Base-by-base conservation (phyloP, 305 asterid genomes). In the Andrographis paniculata region DNA sequence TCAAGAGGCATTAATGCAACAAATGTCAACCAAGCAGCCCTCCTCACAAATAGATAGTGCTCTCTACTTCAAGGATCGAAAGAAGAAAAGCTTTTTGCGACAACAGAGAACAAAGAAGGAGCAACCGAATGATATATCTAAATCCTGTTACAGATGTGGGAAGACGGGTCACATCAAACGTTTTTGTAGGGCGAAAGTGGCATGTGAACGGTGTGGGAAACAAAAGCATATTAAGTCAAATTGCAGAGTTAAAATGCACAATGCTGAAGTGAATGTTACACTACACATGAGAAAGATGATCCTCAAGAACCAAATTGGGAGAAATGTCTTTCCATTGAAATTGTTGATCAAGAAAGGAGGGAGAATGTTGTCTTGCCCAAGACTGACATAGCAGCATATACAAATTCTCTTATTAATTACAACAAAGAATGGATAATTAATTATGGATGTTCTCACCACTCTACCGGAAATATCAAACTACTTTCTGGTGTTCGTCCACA, bases 111-210 rank as follows among this genome's bases (percentile, higher is more conserved):
- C n/a, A n/a, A n/a, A n/a, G n/a, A n/a, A n/a, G n/a, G n/a, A n/a
- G n/a, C n/a, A n/a, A n/a, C n/a, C n/a, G n/a, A n/a, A n/a, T n/a
- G n/a, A n/a, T n/a, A n/a, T n/a, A n/a, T n/a, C n/a, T n/a, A n/a
- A n/a, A n/a, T n/a, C n/a, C 15, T 40, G 45, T 17, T 40, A 40
- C 19, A 40, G 45, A n/a, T 40, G 45, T 18, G 45, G 45, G 14
- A 40, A 40, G 16, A 2, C 1, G 6, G 45, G 45, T 11, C 45
- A 40, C 10, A 10, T 40, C 6, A 40, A 40, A n/a, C 45, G 10
- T 18, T 6, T 1, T n/a, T 40, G 45, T 17, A 10, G 19, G 14
- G 45, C 14, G 45, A 40, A 40, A n/a, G 19, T 40, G 1, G 19
- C 7, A 17, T n/a, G 45, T n/a, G 10, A n/a, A 40, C 16, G 45